Evolutionary conservation across 352 stramenopile species (phyloP), one percentile per base, ranked within the genome.

Genomic region (Phytophthora colocasiae): DNA sequence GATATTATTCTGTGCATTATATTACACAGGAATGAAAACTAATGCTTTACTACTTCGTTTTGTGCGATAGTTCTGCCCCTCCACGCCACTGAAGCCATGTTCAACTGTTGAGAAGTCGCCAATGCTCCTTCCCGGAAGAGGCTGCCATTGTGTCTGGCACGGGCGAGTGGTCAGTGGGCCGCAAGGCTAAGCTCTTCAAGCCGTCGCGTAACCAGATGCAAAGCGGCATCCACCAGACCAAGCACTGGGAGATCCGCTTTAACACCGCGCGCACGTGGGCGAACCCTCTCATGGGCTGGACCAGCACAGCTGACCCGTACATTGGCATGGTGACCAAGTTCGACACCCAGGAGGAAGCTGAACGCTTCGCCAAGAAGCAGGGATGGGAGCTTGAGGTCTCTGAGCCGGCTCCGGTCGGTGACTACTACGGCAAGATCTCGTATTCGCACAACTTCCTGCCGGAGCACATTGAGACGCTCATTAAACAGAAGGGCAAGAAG

Each of bases 221-320:
- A 71, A 95, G 85, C 58, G 82, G 83, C 48, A 90, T 71, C 52
- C 80, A 91, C 73, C 85, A 91, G 71, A 93, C 85, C 14, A 86
- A 84, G 52, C 87, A 95, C 76, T 95, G 87, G 87, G 87, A 95
- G 71, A 90, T 95, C 69, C 83, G 85, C 52, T 93, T 93, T 56
- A 65, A 91, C 54, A 44, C 78, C 47, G 69, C 81, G 9, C 83
- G 81, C 51, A 92, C 82, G 65, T 98, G 95, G 95, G 73, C 84
- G 22, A 98, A 98, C 81, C 91, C 93, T 24, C 80, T 98, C 29
- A 98, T 98, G 95, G 93, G 93, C 58, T 98, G 95, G 95, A 96
- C 91, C 31, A 95, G 78, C 54, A 95, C 82, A 40, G 85, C 85
- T 26, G 95, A 98, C 76, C 75, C 93, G 48, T 87, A 97, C 66